phyloP scores from a whole-genome alignment of 2,329 filamentous ascomycete species.

The Ophiostoma australiae region DNA sequence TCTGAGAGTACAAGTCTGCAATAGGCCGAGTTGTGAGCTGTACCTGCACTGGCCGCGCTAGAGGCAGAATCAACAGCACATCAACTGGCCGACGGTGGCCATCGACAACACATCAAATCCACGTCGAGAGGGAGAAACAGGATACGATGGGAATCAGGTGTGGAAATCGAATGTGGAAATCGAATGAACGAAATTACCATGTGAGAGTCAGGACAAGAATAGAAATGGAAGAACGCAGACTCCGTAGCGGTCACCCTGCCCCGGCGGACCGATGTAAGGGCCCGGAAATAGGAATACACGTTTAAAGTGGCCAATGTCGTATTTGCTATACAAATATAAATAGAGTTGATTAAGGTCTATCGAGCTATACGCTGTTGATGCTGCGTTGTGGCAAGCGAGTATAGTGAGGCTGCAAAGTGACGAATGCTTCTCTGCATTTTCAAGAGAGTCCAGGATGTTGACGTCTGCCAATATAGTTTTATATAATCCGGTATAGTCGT shows the following conservation, averaged over 20 bases:
- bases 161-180: not conserved
- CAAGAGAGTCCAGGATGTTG: no score
- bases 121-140: not conserved
- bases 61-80: not conserved
- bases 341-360: not conserved
- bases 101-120: not conserved
- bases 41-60: not conserved
- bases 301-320: not conserved
- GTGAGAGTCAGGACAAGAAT: not conserved
- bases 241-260: not conserved
- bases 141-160: not conserved
- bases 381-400: not conserved
- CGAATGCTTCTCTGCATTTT: not conserved
- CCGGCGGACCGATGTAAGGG: not conserved
- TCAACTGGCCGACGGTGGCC: not conserved
- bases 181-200: not conserved
- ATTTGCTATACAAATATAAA: not conserved
- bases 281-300: not conserved
- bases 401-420: constrained; percentile 1
- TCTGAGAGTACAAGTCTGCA: not conserved
- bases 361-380: not conserved
- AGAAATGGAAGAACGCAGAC: not conserved
- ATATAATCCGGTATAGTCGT: not conserved
- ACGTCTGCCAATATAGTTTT: no score
- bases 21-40: not conserved